phyloP scores from a whole-genome alignment of 169 alveolate genomes.

The Cryptosporidium muris region DNA sequence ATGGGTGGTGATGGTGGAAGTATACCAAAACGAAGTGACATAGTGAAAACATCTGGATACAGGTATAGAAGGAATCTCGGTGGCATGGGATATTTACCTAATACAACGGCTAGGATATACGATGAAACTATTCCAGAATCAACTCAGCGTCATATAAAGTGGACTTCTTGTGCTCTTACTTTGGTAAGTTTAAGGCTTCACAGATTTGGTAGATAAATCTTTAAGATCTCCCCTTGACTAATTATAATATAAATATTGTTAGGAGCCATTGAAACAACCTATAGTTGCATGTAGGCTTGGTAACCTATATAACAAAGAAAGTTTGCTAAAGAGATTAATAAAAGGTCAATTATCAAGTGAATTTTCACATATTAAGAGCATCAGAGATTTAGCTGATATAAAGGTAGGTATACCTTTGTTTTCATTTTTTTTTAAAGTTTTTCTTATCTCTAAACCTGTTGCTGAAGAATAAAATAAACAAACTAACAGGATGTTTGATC shows the following conservation, averaged over 20 bases:
- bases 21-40: constrained; percentile 83
- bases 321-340: constrained; percentile 75
- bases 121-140: constrained; percentile 77
- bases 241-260: not conserved
- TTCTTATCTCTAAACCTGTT: not conserved
- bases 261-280: constrained; percentile 85
- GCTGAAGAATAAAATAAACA: constrained; percentile 28
- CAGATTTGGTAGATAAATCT: not conserved
- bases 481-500: constrained; percentile 8
- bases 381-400: constrained; percentile 24
- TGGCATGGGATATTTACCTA: constrained; percentile 90
- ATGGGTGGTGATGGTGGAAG: constrained; percentile 92
- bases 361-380: constrained; percentile 76
- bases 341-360: constrained; percentile 76
- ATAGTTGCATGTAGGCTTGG: constrained; percentile 83
- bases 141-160: constrained; percentile 74
- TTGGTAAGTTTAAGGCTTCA: constrained; percentile 75
- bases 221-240: not conserved
- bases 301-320: constrained; percentile 82
- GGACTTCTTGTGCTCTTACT: constrained; percentile 81
- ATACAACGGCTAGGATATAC: constrained; percentile 77
- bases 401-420: constrained; percentile 10
- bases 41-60: constrained; percentile 85
- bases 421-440: not conserved
- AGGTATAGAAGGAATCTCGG: constrained; percentile 83